Evolutionary conservation across 768 basidiomycete species (phyloP).

Genomic region (Tricholoma hemisulphureum): DNA sequence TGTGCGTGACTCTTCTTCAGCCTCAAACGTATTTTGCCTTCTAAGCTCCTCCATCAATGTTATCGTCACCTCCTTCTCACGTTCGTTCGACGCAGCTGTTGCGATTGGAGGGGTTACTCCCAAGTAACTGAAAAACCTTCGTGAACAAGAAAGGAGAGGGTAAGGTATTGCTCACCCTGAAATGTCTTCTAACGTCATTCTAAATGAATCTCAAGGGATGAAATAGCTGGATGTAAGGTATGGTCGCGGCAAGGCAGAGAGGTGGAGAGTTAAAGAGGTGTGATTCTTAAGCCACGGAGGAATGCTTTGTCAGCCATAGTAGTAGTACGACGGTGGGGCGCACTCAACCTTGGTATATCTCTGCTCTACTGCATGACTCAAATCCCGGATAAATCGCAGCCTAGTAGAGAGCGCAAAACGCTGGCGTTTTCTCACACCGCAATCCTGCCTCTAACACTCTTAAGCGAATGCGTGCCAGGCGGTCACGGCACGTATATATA

Average conservation of each 20-base stretch:
- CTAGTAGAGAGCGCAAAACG: no score
- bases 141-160: neutral
- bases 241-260: neutral
- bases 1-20: slow-evolving; percentile 80
- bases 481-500: no score
- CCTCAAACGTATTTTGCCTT: slow-evolving; percentile 85
- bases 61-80: slow-evolving; percentile 79
- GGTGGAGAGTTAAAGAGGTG: neutral
- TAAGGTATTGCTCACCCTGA: slow-evolving; percentile 31
- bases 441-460: no score
- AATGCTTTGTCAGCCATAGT: no score
- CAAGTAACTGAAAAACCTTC: slow-evolving; percentile 51
- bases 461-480: no score
- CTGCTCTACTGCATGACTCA: no score
- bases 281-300: no score
- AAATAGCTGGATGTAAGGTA: neutral
- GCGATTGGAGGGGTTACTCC: slow-evolving; percentile 89
- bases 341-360: no score
- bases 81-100: slow-evolving; percentile 64
- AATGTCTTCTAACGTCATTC: slow-evolving; percentile 19
- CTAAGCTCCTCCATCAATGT: slow-evolving; percentile 91
- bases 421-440: no score
- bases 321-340: no score
- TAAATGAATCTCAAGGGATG: neutral
- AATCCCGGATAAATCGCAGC: no score